Evolutionary conservation across 768 basidiomycete genomes (phyloP).

Genomic region (Mycena pura): DNA sequence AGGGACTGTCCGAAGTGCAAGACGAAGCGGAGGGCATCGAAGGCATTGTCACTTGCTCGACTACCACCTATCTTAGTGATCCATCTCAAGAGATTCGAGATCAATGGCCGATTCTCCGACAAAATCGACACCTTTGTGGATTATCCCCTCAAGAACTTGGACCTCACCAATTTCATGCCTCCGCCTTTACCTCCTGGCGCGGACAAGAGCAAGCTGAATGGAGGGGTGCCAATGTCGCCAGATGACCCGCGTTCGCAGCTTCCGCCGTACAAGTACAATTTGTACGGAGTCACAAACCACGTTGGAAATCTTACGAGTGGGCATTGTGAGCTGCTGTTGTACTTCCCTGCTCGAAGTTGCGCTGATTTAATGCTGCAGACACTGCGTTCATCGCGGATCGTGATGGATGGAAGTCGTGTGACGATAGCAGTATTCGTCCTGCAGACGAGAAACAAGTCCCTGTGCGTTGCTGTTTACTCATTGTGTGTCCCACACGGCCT

Average conservation of each 20-base stretch:
- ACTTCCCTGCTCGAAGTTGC: not conserved
- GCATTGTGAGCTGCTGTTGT: slow-evolving; percentile 73
- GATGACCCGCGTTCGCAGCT: slow-evolving; percentile 83
- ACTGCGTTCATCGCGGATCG: slow-evolving; percentile 90
- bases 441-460: slow-evolving; percentile 84
- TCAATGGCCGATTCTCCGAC: slow-evolving; percentile 91
- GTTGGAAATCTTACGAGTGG: slow-evolving; percentile 93
- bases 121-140: slow-evolving; percentile 96
- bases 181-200: slow-evolving; percentile 72
- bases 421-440: slow-evolving; percentile 85
- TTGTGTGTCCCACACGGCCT: not conserved
- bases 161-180: slow-evolving; percentile 85
- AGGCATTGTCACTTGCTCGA: slow-evolving; percentile 88
- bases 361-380: slow-evolving; percentile 54
- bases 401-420: slow-evolving; percentile 91
- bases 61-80: slow-evolving; percentile 93
- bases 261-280: slow-evolving; percentile 92
- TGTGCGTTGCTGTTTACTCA: slow-evolving; percentile 51
- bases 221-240: slow-evolving; percentile 46
- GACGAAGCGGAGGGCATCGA: slow-evolving; percentile 82
- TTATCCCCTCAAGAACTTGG: slow-evolving; percentile 73
- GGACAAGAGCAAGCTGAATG: slow-evolving; percentile 56
- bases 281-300: slow-evolving; percentile 97
- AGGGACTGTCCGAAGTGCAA: slow-evolving; percentile 98
- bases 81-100: slow-evolving; percentile 91